Base-by-base conservation (phyloP, 2,329 filamentous ascomycete genomes). In the Cladophialophora carrionii region DNA sequence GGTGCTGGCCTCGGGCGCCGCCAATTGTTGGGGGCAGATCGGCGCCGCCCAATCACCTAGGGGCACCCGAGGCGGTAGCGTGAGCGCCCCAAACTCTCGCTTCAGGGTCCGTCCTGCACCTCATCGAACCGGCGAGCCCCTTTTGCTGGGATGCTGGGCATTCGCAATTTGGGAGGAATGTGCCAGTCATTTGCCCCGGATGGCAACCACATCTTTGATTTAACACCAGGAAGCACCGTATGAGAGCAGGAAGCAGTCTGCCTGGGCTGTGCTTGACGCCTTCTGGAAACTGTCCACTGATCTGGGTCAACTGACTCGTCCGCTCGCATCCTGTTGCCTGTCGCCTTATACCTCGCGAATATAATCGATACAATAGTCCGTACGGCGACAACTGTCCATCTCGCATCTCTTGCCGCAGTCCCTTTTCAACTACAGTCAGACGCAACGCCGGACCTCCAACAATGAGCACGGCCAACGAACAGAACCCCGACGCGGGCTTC, bases 401-500 rank as follows among this genome's bases (percentile, higher is more conserved):
- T 52, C 22, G 20, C 48, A 52, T 52, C 22, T 29, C 48, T 52
- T 24, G 10, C 48, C 48, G 10, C 5, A 22, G 20, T 17, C 12
- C 34, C 4, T 20, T 20, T 14, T 41, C 46, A 37, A 29, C 31
- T 26, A 60, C 20, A 31, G 20, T 49, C 41, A 26, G n/a, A 20
- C 7, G 56, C 41, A 63, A 26, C 49, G 60, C 57, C 17, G n/a
- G 32, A 17, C 34, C 14, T 14, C 14, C 22, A 52, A 60, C 46
- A 34, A 60, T 60, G 67, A 64, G 41, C 31, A 14, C 63, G 5
- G n/a, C 61, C 6, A 57, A 55, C 62, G 48, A 64, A 56, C 53
- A 17, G 22, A 62, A 54, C 61, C 32, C 41, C 29, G 61, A 68
- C 14, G 62, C 62, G 14, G 60, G 49, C 43, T 65, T 51, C 53